phyloP scores from a whole-genome alignment of 2,329 filamentous ascomycete genomes.

The Trichoderma citrinoviride region DNA sequence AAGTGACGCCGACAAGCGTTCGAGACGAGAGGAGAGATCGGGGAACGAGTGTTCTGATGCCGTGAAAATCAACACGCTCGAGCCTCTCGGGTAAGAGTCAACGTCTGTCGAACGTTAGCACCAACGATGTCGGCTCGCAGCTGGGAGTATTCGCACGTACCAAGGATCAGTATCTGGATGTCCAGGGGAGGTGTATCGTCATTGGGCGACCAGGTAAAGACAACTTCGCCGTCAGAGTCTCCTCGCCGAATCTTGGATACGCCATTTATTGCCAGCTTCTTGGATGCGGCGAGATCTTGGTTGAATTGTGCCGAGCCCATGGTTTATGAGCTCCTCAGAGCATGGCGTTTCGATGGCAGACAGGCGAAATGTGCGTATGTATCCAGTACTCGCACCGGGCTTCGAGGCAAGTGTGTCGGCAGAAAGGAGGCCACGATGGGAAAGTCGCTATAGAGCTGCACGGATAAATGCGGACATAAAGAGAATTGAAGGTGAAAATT shows the following conservation, averaged over 20 bases:
- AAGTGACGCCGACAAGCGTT: slow-evolving; percentile 36
- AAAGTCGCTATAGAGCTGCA: not conserved
- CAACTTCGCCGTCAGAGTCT: slow-evolving; percentile 70
- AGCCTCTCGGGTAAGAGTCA: slow-evolving; percentile 39
- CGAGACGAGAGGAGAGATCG: slow-evolving; percentile 46
- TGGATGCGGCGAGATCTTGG: slow-evolving; percentile 49
- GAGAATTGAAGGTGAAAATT: not conserved
- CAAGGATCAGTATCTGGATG: slow-evolving; percentile 40
- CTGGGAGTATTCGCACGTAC: slow-evolving; percentile 25
- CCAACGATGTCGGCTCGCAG: not conserved
- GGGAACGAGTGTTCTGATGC: slow-evolving; percentile 36
- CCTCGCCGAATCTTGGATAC: slow-evolving; percentile 58
- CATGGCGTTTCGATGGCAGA: not conserved
- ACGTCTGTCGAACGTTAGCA: slow-evolving; percentile 28
- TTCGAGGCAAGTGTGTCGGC: not conserved
- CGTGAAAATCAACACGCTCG: slow-evolving; percentile 45
- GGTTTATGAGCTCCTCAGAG: not conserved
- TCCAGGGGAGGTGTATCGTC: slow-evolving; percentile 31
- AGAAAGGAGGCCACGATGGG: not conserved
- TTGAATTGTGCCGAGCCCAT: slow-evolving; percentile 69
- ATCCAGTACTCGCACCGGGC: not conserved
- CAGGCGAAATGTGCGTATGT: not conserved
- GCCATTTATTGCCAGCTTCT: slow-evolving; percentile 41
- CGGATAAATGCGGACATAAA: too few species aligned
- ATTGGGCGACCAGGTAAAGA: slow-evolving; percentile 51